Evolutionary conservation across 345 rosid species (phyloP).

Genomic region (Salix arbutifolia): DNA sequence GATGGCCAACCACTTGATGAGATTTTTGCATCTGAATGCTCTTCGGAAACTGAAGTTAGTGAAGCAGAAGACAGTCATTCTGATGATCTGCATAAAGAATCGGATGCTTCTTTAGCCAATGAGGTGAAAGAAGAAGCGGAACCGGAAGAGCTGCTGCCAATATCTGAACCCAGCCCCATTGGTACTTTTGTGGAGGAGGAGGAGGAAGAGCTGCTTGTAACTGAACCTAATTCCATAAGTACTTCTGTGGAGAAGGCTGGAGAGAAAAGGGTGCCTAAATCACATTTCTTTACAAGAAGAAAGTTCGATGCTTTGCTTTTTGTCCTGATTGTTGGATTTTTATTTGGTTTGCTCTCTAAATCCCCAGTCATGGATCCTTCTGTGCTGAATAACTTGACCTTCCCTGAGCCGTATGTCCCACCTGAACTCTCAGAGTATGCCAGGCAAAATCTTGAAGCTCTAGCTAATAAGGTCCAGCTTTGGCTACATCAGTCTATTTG

Average conservation of each 20-base stretch:
- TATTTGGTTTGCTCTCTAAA: constrained; percentile 32
- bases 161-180: constrained; percentile 11
- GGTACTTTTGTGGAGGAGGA: not conserved
- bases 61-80: constrained; percentile 39
- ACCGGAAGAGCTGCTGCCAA: constrained; percentile 16
- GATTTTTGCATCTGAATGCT: constrained; percentile 42
- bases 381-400: constrained; percentile 29
- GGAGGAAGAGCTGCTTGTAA: constrained; percentile 23
- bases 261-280: constrained; percentile 29
- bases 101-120: constrained; percentile 28
- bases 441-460: constrained; percentile 24
- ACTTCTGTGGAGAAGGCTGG: constrained; percentile 15
- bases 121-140: constrained; percentile 21
- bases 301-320: constrained; percentile 45
- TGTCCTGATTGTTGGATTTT: constrained; percentile 26
- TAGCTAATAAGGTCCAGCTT: constrained; percentile 34
- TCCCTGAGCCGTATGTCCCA: constrained; percentile 34
- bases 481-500: constrained; percentile 33
- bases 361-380: constrained; percentile 26
- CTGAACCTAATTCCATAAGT: constrained; percentile 12
- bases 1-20: constrained; percentile 50
- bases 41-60: constrained; percentile 45
- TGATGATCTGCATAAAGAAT: constrained; percentile 39
- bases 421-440: constrained; percentile 36
- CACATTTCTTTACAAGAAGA: constrained; percentile 28